Percentiles rank a stretch among this genome's conserved stretches.
Evolutionary conservation across 495 filamentous ascomycete species (phyloP).

Genomic region (Xylaria bambusicola): DNA sequence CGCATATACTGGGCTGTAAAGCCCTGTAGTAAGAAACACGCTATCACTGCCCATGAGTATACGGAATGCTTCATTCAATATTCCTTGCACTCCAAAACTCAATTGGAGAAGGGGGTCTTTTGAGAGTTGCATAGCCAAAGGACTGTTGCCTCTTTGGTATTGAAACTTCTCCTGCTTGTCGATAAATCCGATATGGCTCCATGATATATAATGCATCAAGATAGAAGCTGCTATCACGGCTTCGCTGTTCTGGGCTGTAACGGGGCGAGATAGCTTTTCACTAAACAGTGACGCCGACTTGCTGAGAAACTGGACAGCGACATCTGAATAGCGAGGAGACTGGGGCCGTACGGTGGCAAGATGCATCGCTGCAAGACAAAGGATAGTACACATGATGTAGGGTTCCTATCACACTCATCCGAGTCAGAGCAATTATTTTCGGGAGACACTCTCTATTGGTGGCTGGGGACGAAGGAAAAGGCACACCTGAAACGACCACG

Average conservation of each 20-base stretch:
- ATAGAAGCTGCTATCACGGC: conserved; percentile 19
- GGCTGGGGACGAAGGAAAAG: too few species aligned
- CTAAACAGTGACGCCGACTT: background rate
- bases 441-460: background rate
- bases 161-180: background rate
- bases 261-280: conserved; percentile 19
- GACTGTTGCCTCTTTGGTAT: conserved; percentile 1
- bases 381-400: conserved; percentile 31
- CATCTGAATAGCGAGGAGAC: background rate
- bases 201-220: conserved; percentile 31
- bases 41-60: conserved; percentile 12
- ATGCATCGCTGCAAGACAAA: conserved; percentile 31
- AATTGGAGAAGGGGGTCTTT: conserved; percentile 18
- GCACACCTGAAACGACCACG: conserved; percentile 19
- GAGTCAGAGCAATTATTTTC: background rate
- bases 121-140: background rate
- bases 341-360: conserved; percentile 22
- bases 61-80: conserved; percentile 13
- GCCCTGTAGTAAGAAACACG: conserved; percentile 12
- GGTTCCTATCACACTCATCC: conserved; percentile 18
- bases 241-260: conserved; percentile 19
- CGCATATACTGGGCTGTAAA: conserved; percentile 9
- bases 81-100: conserved; percentile 9
- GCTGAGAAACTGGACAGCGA: background rate
- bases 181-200: conserved; percentile 28